phyloP scores from a whole-genome alignment of 2,329 filamentous ascomycete genomes.

The Sclerotinia sclerotiorum region DNA sequence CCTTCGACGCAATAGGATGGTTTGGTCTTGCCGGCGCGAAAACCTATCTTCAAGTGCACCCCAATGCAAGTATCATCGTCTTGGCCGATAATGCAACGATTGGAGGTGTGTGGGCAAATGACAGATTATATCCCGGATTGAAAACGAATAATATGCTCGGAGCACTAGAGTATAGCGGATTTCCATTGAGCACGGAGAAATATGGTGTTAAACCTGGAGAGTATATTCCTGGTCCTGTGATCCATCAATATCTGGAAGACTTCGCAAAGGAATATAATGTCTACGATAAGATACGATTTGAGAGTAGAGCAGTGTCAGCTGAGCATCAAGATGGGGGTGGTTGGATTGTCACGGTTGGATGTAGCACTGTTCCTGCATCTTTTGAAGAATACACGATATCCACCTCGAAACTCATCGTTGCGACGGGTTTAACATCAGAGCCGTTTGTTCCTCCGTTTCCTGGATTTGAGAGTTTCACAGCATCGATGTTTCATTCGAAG shows the following conservation, averaged over 20 bases:
- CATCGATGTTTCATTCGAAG: slow-evolving; percentile 51
- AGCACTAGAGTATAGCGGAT: slow-evolving; percentile 72
- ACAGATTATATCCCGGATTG: slow-evolving; percentile 66
- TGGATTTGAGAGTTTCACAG: slow-evolving; percentile 49
- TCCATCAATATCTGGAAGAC: slow-evolving; percentile 57
- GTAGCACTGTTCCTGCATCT: not conserved
- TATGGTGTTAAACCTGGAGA: slow-evolving; percentile 52
- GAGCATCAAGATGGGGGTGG: slow-evolving; percentile 46
- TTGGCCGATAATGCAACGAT: slow-evolving; percentile 57
- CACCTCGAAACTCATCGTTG: slow-evolving; percentile 52
- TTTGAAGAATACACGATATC: slow-evolving; percentile 36
- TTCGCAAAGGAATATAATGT: slow-evolving; percentile 57
- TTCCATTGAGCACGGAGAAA: slow-evolving; percentile 61
- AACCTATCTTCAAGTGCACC: slow-evolving; percentile 59
- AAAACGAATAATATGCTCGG: slow-evolving; percentile 74
- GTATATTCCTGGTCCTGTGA: slow-evolving; percentile 57
- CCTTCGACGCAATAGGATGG: slow-evolving; percentile 6
- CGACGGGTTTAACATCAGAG: slow-evolving; percentile 56
- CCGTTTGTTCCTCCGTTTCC: slow-evolving; percentile 49
- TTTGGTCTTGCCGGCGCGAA: slow-evolving; percentile 61
- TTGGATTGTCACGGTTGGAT: slow-evolving; percentile 45
- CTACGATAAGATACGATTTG: slow-evolving; percentile 48
- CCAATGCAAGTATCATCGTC: slow-evolving; percentile 54
- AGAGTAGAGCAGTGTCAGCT: slow-evolving; percentile 49
- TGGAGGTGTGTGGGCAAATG: slow-evolving; percentile 69